phyloP scores from a whole-genome alignment of 1,284 basidiomycete genomes.

The Cystobasidium sp. region DNA sequence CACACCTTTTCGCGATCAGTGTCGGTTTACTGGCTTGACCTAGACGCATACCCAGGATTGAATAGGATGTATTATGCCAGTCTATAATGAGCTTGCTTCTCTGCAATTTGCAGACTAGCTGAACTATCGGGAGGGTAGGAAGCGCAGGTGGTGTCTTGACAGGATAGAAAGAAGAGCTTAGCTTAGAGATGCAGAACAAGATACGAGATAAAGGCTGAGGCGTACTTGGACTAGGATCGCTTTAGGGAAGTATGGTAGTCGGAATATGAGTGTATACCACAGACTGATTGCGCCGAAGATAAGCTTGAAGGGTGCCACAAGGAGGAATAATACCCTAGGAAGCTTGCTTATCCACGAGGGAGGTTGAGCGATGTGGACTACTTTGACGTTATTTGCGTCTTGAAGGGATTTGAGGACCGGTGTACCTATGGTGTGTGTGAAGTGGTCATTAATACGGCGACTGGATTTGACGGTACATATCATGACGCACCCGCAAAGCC shows the following conservation, averaged over 20 bases:
- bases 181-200: slow-evolving; percentile 21
- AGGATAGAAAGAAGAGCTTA: not conserved
- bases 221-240: slow-evolving; percentile 86
- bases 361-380: slow-evolving; percentile 70
- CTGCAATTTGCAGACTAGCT: slow-evolving; percentile 67
- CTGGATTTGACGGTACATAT: not conserved
- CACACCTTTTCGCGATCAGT: slow-evolving; percentile 71
- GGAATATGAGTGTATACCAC: slow-evolving; percentile 66
- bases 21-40: slow-evolving; percentile 73
- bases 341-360: slow-evolving; percentile 65
- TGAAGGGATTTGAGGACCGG: slow-evolving; percentile 71
- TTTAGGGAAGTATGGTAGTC: slow-evolving; percentile 72
- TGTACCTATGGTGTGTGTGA: slow-evolving; percentile 64
- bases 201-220: slow-evolving; percentile 23
- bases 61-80: slow-evolving; percentile 98
- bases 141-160: slow-evolving; percentile 92
- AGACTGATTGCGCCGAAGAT: slow-evolving; percentile 70
- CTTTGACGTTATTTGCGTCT: slow-evolving; percentile 67
- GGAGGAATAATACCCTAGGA: slow-evolving; percentile 67
- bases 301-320: slow-evolving; percentile 81
- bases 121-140: slow-evolving; percentile 85
- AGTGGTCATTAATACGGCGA: not conserved
- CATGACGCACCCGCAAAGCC: slow-evolving; percentile 75
- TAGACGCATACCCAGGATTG: slow-evolving; percentile 82
- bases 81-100: slow-evolving; percentile 90